Percentiles rank a stretch among this genome's conserved stretches.
phyloP scores from a whole-genome alignment of 441 rosid genomes.

The Pelargonium australe region DNA sequence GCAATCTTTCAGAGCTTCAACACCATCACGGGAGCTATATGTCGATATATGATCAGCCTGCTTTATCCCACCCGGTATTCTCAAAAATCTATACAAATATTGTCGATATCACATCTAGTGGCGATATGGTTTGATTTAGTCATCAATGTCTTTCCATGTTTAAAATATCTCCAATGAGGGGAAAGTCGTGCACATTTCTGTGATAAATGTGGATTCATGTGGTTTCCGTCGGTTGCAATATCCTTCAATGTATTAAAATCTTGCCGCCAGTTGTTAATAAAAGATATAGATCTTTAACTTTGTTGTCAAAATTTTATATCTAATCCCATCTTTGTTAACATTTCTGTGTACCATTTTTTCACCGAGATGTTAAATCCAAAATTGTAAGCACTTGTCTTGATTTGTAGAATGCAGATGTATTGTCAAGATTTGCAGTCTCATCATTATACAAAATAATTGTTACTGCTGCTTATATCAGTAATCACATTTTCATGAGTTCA shows the following conservation, averaged over 20 bases:
- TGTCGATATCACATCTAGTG: constrained; percentile 18
- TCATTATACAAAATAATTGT: not conserved
- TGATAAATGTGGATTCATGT: not conserved
- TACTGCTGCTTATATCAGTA: not conserved
- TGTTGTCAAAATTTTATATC: not conserved
- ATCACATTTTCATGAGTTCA: not conserved
- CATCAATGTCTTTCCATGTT: not conserved
- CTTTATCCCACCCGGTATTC: constrained; percentile 41
- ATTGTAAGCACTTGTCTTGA: not conserved
- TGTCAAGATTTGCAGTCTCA: constrained; percentile 2
- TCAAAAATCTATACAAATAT: constrained; percentile 20
- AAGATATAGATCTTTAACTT: not conserved
- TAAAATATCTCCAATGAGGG: not conserved
- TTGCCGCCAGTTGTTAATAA: not conserved
- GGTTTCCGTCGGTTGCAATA: not conserved
- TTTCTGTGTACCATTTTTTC: not conserved
- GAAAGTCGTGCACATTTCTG: not conserved
- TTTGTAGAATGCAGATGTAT: not conserved
- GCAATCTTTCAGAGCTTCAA: constrained; percentile 42
- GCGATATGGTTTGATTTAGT: not conserved
- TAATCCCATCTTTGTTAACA: not conserved
- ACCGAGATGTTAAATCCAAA: not conserved
- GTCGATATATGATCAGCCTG: constrained; percentile 48
- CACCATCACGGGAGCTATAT: constrained; percentile 35
- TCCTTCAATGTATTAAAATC: not conserved